Evolutionary conservation across 2,329 filamentous ascomycete species (phyloP).

Genomic region (Graphilbum ipis-grandicollis): DNA sequence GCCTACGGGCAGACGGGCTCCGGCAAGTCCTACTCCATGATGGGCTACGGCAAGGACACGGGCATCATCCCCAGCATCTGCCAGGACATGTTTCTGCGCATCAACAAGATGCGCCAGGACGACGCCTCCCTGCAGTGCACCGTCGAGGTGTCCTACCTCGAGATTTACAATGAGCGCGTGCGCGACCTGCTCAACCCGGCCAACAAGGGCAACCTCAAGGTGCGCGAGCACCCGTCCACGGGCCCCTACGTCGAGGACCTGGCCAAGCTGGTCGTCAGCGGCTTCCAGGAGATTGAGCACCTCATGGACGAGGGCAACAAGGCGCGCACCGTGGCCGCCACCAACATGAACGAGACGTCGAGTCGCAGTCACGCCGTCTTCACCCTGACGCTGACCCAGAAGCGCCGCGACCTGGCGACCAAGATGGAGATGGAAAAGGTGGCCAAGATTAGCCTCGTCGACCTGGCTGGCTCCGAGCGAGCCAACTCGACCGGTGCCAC

Average conservation of each 20-base stretch:
- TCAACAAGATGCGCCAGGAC: conserved; percentile 61
- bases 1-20: conserved; percentile 96
- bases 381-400: conserved; percentile 88
- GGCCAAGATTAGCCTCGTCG: conserved; percentile 92
- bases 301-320: conserved; percentile 99
- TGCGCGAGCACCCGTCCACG: conserved; percentile 85
- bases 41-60: conserved; percentile 61
- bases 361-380: conserved; percentile 98
- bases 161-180: conserved; percentile 98
- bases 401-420: conserved; percentile 76
- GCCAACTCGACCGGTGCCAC: conserved; percentile 95
- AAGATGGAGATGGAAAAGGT: conserved; percentile 97
- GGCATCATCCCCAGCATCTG: conserved; percentile 91
- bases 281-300: conserved; percentile 89
- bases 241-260: conserved; percentile 95
- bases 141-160: conserved; percentile 94
- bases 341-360: conserved; percentile 99
- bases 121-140: conserved; percentile 89
- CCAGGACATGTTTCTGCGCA: conserved; percentile 87
- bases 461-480: conserved; percentile 93
- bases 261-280: conserved; percentile 82
- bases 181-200: conserved; percentile 73
- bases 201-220: conserved; percentile 62
- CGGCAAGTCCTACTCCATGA: conserved; percentile 76
- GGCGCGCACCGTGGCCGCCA: conserved; percentile 89